phyloP scores from a whole-genome alignment of 306 rosid species.

The Corylus avellana region DNA sequence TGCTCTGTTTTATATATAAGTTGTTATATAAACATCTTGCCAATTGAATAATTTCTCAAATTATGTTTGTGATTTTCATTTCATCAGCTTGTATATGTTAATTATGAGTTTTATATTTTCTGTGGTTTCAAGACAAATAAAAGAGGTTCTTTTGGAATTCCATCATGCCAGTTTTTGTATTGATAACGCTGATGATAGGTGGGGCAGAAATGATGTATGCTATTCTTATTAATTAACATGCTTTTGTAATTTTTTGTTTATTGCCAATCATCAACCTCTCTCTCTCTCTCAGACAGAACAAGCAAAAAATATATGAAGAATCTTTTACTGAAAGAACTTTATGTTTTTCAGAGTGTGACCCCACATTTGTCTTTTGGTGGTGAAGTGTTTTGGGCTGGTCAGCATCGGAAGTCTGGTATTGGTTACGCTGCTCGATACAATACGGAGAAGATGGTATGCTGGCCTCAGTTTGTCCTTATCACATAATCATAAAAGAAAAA shows the following conservation, averaged over 20 bases:
- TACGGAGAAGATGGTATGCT: constrained; percentile 87
- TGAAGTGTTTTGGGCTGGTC: constrained; percentile 99
- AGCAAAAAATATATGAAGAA: background rate
- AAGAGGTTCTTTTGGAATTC: background rate
- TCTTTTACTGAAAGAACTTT: background rate
- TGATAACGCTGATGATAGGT: background rate
- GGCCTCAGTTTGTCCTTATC: background rate
- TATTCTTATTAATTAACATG: background rate
- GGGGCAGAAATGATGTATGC: background rate
- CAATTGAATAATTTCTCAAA: background rate
- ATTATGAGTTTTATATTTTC: background rate
- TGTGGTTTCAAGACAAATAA: background rate
- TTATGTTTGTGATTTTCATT: background rate
- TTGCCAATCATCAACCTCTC: background rate
- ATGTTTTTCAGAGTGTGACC: constrained; percentile 71
- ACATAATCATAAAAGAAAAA: background rate
- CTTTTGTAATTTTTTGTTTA: background rate
- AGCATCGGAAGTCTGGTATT: constrained; percentile 95
- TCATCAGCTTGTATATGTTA: background rate
- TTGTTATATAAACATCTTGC: background rate
- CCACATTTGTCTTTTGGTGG: constrained; percentile 91
- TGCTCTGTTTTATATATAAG: background rate
- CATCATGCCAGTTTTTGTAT: background rate
- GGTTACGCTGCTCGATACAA: constrained; percentile 97
- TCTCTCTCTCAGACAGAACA: background rate